Base-by-base conservation (phyloP, 345 rosid genomes). In the Eucalyptus curtisii region DNA sequence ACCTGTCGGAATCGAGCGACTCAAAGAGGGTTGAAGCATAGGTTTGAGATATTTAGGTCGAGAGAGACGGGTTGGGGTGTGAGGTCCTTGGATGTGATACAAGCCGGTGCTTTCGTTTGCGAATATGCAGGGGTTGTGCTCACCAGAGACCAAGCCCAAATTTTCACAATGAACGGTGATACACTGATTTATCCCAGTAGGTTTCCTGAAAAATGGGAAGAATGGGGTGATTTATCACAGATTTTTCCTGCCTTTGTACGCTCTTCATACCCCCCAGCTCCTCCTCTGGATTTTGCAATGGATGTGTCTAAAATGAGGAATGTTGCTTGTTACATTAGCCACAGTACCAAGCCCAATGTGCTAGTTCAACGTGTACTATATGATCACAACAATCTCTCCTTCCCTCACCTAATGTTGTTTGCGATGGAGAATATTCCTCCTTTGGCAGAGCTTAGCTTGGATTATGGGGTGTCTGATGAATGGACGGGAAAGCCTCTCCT, bases 221-320 rank as follows among this genome's bases (percentile, higher is more conserved):
- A 92, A 87, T 98, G 99, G 99, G 99, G 99, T 55, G 96, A 97
- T 93, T 90, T 97, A 88, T 94, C 99, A 88, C 93, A 93, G 91
- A 92, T 98, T 53, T 92, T 92, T 89, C 64, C 95, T 40, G 92
- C 93, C 79, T 95, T 92, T 87, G 92, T 89, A 89, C 93, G 92
- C 30, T 96, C 97, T 27, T 88, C 93, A 17, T 90, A 94, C 87
- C 98, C 98, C 79, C 91, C 94, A 20, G 82, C 94, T 87, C 98
- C 99, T 59, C 98, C 98, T 82, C 88, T 97, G 94, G 99, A 97
- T 92, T 97, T 93, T 81, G 98, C 98, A 27, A 92, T 98, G 98
- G 99, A 98, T 92, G 99, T 98, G 52, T 97, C 99, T 0, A 95
- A 94, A 92, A 93, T 96, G 98, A 94, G 99, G 93, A 98, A 97